These are phyloP conservation scores for Boletus edulis DNA, from an alignment of 768 basidiomycete species.

Conservation along the genomic window DNA sequence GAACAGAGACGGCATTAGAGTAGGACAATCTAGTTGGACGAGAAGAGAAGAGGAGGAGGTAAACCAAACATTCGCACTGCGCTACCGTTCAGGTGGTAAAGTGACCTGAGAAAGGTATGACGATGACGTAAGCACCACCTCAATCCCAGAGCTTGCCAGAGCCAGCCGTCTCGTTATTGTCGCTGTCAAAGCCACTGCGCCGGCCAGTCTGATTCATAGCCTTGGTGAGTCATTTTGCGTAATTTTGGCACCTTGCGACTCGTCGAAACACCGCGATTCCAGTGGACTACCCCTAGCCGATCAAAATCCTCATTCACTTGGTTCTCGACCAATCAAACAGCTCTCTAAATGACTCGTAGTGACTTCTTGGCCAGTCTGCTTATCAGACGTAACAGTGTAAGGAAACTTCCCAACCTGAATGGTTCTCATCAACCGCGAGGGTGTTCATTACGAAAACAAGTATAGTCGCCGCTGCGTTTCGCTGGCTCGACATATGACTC, in stretches of 20 bases:
- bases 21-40: constrained; percentile 23
- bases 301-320: no score
- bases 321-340: not conserved
- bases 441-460: not conserved
- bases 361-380: not conserved
- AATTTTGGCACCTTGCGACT: not conserved
- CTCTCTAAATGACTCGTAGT: not conserved
- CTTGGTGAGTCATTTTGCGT: constrained; percentile 7
- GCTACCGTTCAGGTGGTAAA: constrained; percentile 13
- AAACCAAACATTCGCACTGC: constrained; percentile 19
- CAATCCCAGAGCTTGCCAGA: constrained; percentile 12
- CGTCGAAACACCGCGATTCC: constrained; percentile 4
- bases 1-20: constrained; percentile 29
- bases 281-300: not conserved
- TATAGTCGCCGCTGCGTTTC: not conserved
- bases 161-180: constrained; percentile 2
- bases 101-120: constrained; percentile 16
- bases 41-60: constrained; percentile 16
- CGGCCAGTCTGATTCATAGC: not conserved
- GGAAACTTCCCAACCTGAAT: no score
- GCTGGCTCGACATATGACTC: not conserved
- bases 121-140: constrained; percentile 25
- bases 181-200: constrained; percentile 2
- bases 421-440: not conserved
- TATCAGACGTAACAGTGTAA: not conserved